Evolutionary conservation across 495 filamentous ascomycete genomes (phyloP).

Genomic region (Terfezia claveryi): DNA sequence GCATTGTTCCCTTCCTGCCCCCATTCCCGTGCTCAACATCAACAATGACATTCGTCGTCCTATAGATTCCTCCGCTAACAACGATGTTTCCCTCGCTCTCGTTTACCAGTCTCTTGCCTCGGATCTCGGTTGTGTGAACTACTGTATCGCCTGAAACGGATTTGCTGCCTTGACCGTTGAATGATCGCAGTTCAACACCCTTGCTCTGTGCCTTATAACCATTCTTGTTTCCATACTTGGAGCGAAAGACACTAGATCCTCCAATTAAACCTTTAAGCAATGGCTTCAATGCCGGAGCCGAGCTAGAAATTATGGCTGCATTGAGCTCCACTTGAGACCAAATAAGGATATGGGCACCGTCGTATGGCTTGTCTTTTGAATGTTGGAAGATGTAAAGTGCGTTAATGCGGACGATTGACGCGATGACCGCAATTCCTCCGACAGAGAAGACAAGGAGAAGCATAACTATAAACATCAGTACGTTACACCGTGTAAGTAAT

Average conservation of each 20-base stretch:
- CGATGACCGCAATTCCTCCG: slow-evolving; percentile 18
- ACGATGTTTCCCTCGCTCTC: slow-evolving; percentile 14
- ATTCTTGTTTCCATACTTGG: not conserved
- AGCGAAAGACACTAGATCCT: not conserved
- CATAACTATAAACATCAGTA: not conserved
- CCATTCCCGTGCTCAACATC: slow-evolving; percentile 2
- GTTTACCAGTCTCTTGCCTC: not conserved
- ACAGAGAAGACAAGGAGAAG: slow-evolving; percentile 12
- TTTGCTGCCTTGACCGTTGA: not conserved
- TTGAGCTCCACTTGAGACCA: slow-evolving; percentile 20
- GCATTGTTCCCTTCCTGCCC: not conserved
- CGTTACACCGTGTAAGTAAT: not conserved
- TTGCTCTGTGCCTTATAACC: not conserved
- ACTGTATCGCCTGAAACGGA: not conserved
- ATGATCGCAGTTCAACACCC: not conserved
- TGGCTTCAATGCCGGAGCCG: slow-evolving; percentile 15
- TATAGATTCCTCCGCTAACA: slow-evolving; percentile 2
- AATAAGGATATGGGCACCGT: slow-evolving; percentile 15
- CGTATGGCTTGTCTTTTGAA: slow-evolving; percentile 8
- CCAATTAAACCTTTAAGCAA: slow-evolving; percentile 7
- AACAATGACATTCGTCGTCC: slow-evolving; percentile 15
- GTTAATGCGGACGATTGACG: slow-evolving; percentile 19
- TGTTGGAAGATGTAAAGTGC: slow-evolving; percentile 17
- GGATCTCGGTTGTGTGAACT: slow-evolving; percentile 1
- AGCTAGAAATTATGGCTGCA: slow-evolving; percentile 17